These are phyloP conservation scores for Fusarium lateritium DNA, from an alignment of 2,329 filamentous ascomycete genomes.

Conservation along the genomic window DNA sequence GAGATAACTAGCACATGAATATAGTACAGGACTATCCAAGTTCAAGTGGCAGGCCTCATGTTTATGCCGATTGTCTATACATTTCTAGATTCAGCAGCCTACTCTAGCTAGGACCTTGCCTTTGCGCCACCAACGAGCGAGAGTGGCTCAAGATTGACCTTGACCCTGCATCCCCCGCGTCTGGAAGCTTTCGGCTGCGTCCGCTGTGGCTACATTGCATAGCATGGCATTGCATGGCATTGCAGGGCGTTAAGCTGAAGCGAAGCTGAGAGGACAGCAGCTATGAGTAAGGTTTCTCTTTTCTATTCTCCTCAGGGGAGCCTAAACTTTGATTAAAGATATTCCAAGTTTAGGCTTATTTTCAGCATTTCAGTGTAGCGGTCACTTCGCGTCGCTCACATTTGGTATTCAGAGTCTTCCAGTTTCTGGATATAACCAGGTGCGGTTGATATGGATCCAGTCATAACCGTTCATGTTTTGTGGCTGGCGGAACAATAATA, in stretches of 20 bases:
- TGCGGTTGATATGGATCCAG: no score
- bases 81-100: background rate
- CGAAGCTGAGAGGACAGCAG: background rate
- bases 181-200: constrained; percentile 14
- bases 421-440: no score
- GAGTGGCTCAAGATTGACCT: background rate
- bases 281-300: background rate
- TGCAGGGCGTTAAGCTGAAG: constrained; percentile 24
- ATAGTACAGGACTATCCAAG: background rate
- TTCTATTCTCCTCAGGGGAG: background rate
- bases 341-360: no score
- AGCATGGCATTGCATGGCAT: constrained; percentile 1
- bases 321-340: no score
- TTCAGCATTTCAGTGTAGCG: no score
- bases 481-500: no score
- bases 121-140: background rate
- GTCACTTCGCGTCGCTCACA: no score
- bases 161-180: constrained; percentile 16
- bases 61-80: constrained; percentile 14
- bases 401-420: no score
- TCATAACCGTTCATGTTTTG: no score
- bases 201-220: constrained; percentile 21
- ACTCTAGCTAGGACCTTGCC: background rate
- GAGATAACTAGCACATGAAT: constrained; percentile 2
- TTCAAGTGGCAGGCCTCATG: constrained; percentile 34